phyloP scores from a whole-genome alignment of 768 basidiomycete species.

The Russula earlei region DNA sequence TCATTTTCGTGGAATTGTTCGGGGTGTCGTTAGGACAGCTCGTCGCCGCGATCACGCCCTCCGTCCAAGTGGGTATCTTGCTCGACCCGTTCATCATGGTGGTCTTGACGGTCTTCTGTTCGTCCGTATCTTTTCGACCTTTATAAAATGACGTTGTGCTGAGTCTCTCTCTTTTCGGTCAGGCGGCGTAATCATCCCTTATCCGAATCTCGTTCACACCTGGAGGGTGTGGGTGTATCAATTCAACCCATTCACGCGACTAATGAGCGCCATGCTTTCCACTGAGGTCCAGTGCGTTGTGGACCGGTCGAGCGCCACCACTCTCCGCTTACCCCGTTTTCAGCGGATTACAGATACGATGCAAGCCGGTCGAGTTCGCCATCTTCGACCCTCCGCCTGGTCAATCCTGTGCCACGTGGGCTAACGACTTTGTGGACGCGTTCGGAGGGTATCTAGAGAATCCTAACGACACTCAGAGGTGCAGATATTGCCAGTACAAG shows the following conservation, averaged over 20 bases:
- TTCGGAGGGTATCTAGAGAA: slow-evolving; percentile 74
- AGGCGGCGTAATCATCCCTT: slow-evolving; percentile 65
- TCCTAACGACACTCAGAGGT: slow-evolving; percentile 43
- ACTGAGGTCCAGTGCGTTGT: slow-evolving; percentile 62
- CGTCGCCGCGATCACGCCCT: slow-evolving; percentile 67
- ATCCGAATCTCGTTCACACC: slow-evolving; percentile 50
- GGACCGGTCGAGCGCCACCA: background rate
- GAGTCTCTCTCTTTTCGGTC: background rate
- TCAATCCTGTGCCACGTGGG: slow-evolving; percentile 66
- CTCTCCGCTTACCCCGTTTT: background rate
- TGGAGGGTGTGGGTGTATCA: slow-evolving; percentile 77
- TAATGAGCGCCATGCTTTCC: slow-evolving; percentile 61
- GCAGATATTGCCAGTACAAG: slow-evolving; percentile 64
- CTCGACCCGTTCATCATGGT: slow-evolving; percentile 70
- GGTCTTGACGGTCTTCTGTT: slow-evolving; percentile 60
- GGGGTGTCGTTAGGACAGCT: slow-evolving; percentile 67
- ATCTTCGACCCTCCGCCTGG: slow-evolving; percentile 63
- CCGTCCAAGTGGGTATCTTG: slow-evolving; percentile 64
- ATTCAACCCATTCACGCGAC: slow-evolving; percentile 59
- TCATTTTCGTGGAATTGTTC: slow-evolving; percentile 62
- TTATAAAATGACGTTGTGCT: background rate
- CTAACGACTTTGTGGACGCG: slow-evolving; percentile 44
- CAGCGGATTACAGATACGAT: slow-evolving; percentile 55
- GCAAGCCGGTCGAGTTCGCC: slow-evolving; percentile 59
- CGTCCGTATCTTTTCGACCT: slow-evolving; percentile 22